Evolutionary conservation across 306 rosid species (phyloP), one percentile per base, ranked within the genome.

Genomic region (Abrus precatorius): DNA sequence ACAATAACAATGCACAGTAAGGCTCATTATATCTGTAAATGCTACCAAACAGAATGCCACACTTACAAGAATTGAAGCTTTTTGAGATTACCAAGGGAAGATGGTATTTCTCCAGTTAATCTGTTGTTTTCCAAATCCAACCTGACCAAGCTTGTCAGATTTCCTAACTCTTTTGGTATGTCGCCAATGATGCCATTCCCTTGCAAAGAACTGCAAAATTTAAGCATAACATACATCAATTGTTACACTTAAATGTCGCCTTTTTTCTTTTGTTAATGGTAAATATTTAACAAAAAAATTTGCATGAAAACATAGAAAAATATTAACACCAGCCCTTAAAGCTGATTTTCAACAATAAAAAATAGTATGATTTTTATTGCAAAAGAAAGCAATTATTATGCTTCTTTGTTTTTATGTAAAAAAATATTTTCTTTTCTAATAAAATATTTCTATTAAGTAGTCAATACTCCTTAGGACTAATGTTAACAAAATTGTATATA

Each of bases 61-160:
- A 89, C 99, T 91, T 87, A 96, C 98, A 96, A 85, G 89, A 93
- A 96, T 59, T 92, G 97, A 71, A 96, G 98, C 67, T 14, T 86
- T 61, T 72, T 81, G 74, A 96, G 94, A 81, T 92, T 87, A 60
- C 97, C 97, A 72, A 96, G 90, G 79, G 97, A 86, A 3, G 92
- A 59, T 50, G 99, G 99, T 87, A 96, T 96, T 86, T 83, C 89
- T 66, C 99, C 98, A 11, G 71, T 84, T 77, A 96, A 87, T 74
- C 81, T 89, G 81, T 96, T 96, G 77, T 82, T 82, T 83, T 79
- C 90, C 91, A 96, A 87, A 87, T 96, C 94, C 86, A 96, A 91
- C 84, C 88, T 90, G 71, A 11, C 14, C 88, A 96, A 87, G 77
- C 80, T 92, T 52, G 88, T 88, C 75, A 96, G 76, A 80, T 91